Evolutionary conservation across 257 asterid species (phyloP), one percentile per base, ranked within the genome.

Genomic region (Asclepias syriaca): DNA sequence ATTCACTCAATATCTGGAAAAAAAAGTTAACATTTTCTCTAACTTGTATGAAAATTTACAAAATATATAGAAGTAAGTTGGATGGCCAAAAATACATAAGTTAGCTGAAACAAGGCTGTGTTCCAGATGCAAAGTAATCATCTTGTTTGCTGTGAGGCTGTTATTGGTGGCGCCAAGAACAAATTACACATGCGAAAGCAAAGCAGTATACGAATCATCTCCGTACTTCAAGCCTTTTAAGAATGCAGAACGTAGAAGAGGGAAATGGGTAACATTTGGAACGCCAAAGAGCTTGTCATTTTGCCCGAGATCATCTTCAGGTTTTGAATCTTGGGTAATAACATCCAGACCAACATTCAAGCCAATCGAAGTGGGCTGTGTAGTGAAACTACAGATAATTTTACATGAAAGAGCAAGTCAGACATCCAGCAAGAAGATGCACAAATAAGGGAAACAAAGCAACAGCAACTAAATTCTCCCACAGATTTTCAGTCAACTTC

Each of bases 301-400:
- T 79, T 66, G 78, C 72, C 74, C 32, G 8, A 68, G 72, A 43
- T 75, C 75, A 8, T 70, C 81, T 77, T 73, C 81, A 67, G 79
- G 78, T 43, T 77, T 66, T 29, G 81, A 74, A 70, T 72, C 79
- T 61, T 81, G 81, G 48, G 53, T 66, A 27, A 71, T 68, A 37
- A 32, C 43, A 70, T 78, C 84, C 75, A 91, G 78, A 82, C 95
- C 94, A 66, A 81, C 72, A 70, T 94, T 94, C 86, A 94, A 86
- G 74, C 93, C 96, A 64, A 81, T 70, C 39, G 97, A 89, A 0
- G 85, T 74, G 46, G 90, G 77, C 66, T 87, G 92, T 0, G 93
- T 84, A 73, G 71, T 77, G 71, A 94, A 91, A 72, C 99, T 94
- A 95, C 87, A 86, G 55, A 54, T 22, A 32, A 64, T 71, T 18